Base-by-base conservation (phyloP, 2,329 filamentous ascomycete species). In the Fusarium bactridioides region DNA sequence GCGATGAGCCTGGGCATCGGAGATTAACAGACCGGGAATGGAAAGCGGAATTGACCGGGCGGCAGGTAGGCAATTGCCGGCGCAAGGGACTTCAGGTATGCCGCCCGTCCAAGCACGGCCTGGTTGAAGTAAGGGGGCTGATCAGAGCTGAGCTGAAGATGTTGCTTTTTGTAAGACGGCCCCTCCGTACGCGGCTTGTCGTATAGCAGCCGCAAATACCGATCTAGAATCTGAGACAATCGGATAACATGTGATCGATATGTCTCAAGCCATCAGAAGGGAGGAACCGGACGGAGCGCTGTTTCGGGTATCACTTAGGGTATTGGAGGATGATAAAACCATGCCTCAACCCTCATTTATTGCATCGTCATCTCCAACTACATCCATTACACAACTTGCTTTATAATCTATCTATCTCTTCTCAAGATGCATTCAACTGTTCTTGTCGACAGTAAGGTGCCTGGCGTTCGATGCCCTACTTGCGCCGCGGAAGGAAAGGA, bases 111-210 rank as follows among this genome's bases (percentile, higher is more conserved):
- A 13, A 54, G 13, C 8, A 5, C 33, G 16, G 50, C 23, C 19
- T 18, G 23, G 23, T 13, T 19, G 19, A 40, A 5, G 50, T 21
- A 54, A 54, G 50, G 50, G 50, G 50, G n/a, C 6, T 10, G 19
- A 27, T 12, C 4, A 18, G 19, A 12, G 35, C 25, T 29, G 23
- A 54, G 35, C 50, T 29, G 25, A 40, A 29, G 25, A 40, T 54
- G 7, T 54, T 54, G 50, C 50, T 54, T 54, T 54, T 54, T 40
- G 25, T 54, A 38, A 40, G 50, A 40, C 23, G 13, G 19, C 33
- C 33, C 10, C 33, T 51, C n/a, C 29, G n/a, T 51, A 45, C 16
- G n/a, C 21, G 23, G 11, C 21, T 19, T 23, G 19, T 18, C 31
- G 41, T 10, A 4, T 12, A 2, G 3, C 13, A 38, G 11, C 48